Evolutionary conservation across 768 basidiomycete species (phyloP), one percentile per base, ranked within the genome.

Genomic region (Leccinum fibrillosum): DNA sequence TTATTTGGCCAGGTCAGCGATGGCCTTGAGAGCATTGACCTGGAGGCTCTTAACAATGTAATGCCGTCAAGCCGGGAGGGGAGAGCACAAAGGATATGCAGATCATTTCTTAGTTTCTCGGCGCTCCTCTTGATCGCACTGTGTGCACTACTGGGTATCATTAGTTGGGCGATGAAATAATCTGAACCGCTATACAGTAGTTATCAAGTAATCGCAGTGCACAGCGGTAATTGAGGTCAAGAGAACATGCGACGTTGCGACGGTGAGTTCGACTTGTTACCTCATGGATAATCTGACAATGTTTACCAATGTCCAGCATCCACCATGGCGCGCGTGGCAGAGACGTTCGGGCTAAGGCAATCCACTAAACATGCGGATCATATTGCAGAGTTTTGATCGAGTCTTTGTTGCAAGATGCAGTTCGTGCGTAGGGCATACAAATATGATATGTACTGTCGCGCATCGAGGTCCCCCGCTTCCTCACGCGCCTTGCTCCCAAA

Each of bases 61-160:
- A 30, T 50, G 17, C 57, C 58, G 13, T 34, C 17, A 26, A 28
- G 42, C 13, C 50, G 32, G 3, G 62, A 64, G n/a, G 56, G 62
- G 3, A 58, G 58, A 23, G 23, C 54, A 23, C 69, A 62, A 51
- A 64, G 59, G 52, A 42, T 49, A 7, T 63, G 66, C 25, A 53
- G 47, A 37, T 54, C 54, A 8, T 53, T 63, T 15, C 44, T 74
- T 17, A 66, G 35, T 44, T 59, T 52, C 49, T 58, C 63, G 6
- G 71, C 71, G 1, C 13, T 67, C 19, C 21, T 65, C 17, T 32
- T 74, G 26, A 28, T 74, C 25, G 58, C 26, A 2, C 25, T 67
- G 7, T 71, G 69, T 37, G 59, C 45, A 51, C 54, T 72, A 6
- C 28, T 72, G 44, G 60, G 67, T 32, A 25, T 47, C 30, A 44